phyloP scores from a whole-genome alignment of 2,329 filamentous ascomycete genomes.

The Lachnellula subtilissima region DNA sequence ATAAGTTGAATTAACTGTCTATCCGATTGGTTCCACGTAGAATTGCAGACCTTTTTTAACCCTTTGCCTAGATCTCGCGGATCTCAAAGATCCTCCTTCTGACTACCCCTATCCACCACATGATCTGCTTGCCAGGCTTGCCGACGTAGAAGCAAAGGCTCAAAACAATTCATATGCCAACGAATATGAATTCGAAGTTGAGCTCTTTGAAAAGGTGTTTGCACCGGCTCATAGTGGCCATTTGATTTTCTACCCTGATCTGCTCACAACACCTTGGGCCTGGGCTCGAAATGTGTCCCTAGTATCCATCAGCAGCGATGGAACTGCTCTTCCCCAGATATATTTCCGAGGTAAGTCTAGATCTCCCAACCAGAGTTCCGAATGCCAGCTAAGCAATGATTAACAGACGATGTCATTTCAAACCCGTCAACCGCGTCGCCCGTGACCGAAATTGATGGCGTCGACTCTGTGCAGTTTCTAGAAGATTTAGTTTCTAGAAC shows the following conservation, averaged over 20 bases:
- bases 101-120: constrained; percentile 41
- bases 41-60: too few relatives aligned
- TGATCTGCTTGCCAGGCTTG: constrained; percentile 41
- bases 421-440: constrained; percentile 40
- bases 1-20: neutral
- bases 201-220: constrained; percentile 45
- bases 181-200: constrained; percentile 50
- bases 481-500: constrained; percentile 35
- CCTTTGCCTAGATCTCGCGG: constrained; percentile 1
- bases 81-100: constrained; percentile 43
- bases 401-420: constrained; percentile 9
- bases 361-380: constrained; percentile 2
- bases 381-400: neutral
- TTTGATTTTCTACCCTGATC: constrained; percentile 48
- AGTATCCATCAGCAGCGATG: constrained; percentile 55
- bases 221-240: constrained; percentile 58
- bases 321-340: constrained; percentile 49
- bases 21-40: neutral
- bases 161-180: constrained; percentile 37
- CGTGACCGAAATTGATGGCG: constrained; percentile 49
- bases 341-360: constrained; percentile 44
- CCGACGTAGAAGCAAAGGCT: constrained; percentile 38
- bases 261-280: constrained; percentile 44
- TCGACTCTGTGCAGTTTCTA: constrained; percentile 43
- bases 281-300: constrained; percentile 44